Evolutionary conservation across 805 yeast species (phyloP), one percentile per base, ranked within the genome.

Genomic region (Helenozyma baotianmanensis): DNA sequence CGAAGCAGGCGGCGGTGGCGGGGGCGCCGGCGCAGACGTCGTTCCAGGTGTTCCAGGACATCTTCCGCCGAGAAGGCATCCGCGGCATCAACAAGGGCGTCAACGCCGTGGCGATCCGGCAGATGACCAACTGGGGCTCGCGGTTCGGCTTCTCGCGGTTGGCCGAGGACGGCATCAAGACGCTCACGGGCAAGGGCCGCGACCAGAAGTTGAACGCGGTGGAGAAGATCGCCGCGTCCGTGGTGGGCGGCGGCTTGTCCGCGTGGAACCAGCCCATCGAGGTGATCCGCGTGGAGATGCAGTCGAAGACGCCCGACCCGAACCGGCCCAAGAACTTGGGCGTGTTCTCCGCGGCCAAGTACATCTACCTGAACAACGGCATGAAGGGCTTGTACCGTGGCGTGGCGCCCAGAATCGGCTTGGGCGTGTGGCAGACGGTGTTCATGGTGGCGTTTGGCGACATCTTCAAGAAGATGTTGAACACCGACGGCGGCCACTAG

Each of bases 181-280:
- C 66, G 28, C 30, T 71, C 10, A 74, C 80, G 14, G 79, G 79
- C 34, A 83, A 85, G 60, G 61, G 65, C 13, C 53, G 60, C 10
- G 66, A 68, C 30, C 80, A 77, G 37, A 78, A 78, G 53, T 74
- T 92, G 48, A 62, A 69, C 41, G 85, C 94, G 1, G 48, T 67
- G 14, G 97, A 92, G 59, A 89, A 89, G 64, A 82, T 92, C 36
- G 65, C 74, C 16, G 87, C 95, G 4, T 79, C 94, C 12, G 85
- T 83, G 8, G 66, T 92, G 42, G 98, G 98, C 75, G 98, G 98
- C 68, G 97, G 96, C 45, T 75, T 92, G 45, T 79, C 90, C 39
- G 96, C 97, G 12, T 92, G 98, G 97, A 92, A 92, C 65, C 98
- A 92, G 68, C 98, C 97, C 24, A 88, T 92, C 53, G 98, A 92